These are phyloP conservation scores for Saccharomyces jurei DNA, from an alignment of 805 yeast genomes.

Conservation along the genomic window DNA sequence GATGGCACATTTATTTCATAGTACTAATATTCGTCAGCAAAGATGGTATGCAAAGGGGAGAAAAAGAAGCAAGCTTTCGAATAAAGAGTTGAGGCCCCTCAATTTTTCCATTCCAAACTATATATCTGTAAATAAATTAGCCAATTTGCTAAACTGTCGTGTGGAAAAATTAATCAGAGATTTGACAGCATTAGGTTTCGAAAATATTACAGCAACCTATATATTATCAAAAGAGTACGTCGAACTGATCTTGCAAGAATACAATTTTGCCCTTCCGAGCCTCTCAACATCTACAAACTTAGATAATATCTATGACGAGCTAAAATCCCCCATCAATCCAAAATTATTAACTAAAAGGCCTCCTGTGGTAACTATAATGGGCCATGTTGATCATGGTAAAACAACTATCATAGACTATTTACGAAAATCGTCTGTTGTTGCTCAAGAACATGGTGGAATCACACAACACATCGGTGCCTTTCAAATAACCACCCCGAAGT, in stretches of 20 bases:
- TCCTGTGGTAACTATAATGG: constrained; percentile 96
- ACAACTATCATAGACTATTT: constrained; percentile 86
- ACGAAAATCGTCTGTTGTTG: constrained; percentile 76
- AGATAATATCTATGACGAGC: constrained; percentile 50
- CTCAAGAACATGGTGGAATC: constrained; percentile 88
- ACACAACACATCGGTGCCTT: constrained; percentile 98
- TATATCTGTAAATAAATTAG: constrained; percentile 69
- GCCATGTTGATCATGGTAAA: constrained; percentile 98
- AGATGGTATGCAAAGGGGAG: constrained; percentile 14
- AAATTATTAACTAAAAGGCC: constrained; percentile 57
- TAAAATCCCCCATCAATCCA: constrained; percentile 46
- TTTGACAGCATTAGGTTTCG: constrained; percentile 65
- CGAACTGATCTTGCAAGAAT: constrained; percentile 79
- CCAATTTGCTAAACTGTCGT: constrained; percentile 61
- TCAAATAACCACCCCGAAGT: constrained; percentile 67
- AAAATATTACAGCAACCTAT: constrained; percentile 57
- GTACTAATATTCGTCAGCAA: neutral
- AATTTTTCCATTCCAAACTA: constrained; percentile 55
- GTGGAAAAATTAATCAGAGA: constrained; percentile 50
- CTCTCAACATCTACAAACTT: constrained; percentile 24
- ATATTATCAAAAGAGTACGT: constrained; percentile 85
- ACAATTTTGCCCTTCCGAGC: constrained; percentile 52
- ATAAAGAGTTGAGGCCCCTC: constrained; percentile 12
- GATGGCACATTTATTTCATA: neutral
- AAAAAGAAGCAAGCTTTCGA: constrained; percentile 5